Base-by-base conservation (phyloP, 805 yeast genomes). In the Metschnikowia gruessii region DNA sequence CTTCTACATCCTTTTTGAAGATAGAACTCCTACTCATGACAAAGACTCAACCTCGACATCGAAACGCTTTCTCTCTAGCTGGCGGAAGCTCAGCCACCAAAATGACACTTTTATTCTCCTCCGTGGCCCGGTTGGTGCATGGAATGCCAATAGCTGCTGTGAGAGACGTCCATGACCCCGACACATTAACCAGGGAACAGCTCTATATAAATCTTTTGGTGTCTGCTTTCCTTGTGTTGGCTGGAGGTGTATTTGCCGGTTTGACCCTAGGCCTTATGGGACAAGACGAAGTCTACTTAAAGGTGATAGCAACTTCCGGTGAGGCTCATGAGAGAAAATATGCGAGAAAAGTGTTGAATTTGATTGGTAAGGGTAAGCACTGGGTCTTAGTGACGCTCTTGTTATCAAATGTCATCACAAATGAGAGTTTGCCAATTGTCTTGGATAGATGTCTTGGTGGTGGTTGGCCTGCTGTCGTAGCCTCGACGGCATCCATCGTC, bases 221-320 rank as follows among this genome's bases (percentile, higher is more conserved):
- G 12, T 83, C 94, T 1, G 74, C 77, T 6, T 53, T 70, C 18
- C 71, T 87, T 19, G 95, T 87, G 1, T 58, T 88, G 30, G 71
- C 85, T 3, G 96, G 96, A 48, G 96, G 96, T 55, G 82, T 86
- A n/a, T 88, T 88, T 74, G 95, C 96, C 4, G 96, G 95, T 7
- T 74, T 92, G 36, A 94, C 99, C n/a, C 72, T 92, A 40, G 98
- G 94, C 2, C 76, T 92, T 10, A 92, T 92, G 99, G 98, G 98
- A 55, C 98, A 92, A 66, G 98, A 92, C 65, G 98, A 92, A 65
- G 92, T 92, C 19, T 88, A 91, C 59, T 74, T 92, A 51, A 92
- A 88, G 65, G 99, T 92, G 11, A 85, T 92, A 51, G 83, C 90
- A 45, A 81, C 85, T 38, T 81, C 90, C n/a, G 98, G 99, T n/a